Base-by-base conservation (phyloP, 257 asterid species). In the Gentiana dahurica region DNA sequence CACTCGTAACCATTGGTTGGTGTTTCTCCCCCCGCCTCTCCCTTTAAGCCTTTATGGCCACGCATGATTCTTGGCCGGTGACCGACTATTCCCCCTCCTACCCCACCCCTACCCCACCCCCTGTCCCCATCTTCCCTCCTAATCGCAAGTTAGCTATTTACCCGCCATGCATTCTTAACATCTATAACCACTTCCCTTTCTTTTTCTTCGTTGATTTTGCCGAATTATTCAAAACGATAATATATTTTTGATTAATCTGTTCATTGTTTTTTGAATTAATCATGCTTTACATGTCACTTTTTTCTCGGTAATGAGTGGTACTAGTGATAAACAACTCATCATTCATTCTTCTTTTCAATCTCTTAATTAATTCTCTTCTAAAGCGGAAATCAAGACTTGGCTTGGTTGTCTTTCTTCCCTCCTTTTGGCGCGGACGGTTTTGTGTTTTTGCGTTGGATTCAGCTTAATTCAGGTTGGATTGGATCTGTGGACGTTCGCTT, bases 301-400 rank as follows among this genome's bases (percentile, higher is more conserved):
- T 15, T 15, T 15, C 15, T 8, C 2, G 13, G 54, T 50, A 33
- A 50, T 50, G 24, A 12, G 24, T 50, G 54, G 54, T 94, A 81
- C 89, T 80, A 81, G 77, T 78, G 71, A 15, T 15, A 78, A 48
- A 41, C 53, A 51, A 49, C 60, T 32, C 52, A 36, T 41, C 51
- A 41, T 47, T 69, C 68, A 54, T 68, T 58, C 59, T 53, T 60
- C 54, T 62, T 70, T 60, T 65, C 49, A 49, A 54, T 49, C 55
- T 64, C 52, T 41, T 32, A 3, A 47, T 39, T 54, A 49, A 5
- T 47, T 34, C 36, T 54, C 54, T 50, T 54, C 43, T 46, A 35
- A 24, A 49, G 43, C 32, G 37, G 13, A n/a, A 39, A 38, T 51
- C 24, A 49, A 54, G 54, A 58, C 71, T 60, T 59, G 62, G 24